These are phyloP conservation scores for Eimeria tenella DNA, from an alignment of 169 alveolate species.

Conservation along the genomic window DNA sequence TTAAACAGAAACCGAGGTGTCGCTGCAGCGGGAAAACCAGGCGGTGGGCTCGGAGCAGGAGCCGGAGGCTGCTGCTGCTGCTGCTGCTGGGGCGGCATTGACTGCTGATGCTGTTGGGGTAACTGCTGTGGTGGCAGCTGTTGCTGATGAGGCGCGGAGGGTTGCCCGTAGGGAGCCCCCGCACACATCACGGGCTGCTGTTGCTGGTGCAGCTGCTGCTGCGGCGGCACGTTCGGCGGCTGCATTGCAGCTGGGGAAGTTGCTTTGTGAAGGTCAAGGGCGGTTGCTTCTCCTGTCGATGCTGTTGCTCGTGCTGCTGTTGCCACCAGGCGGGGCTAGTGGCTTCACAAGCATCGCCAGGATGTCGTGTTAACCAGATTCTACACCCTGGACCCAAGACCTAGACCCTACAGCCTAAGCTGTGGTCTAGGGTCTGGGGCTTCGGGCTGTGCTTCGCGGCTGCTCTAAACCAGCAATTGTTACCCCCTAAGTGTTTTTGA, in stretches of 20 bases:
- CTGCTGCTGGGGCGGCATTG: not conserved
- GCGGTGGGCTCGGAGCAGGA: conserved; percentile 10
- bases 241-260: not conserved
- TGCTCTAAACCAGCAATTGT: too few relatives aligned
- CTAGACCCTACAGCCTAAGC: too few relatives aligned
- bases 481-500: too few relatives aligned
- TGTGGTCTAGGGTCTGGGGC: too few relatives aligned
- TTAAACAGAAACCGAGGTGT: not conserved
- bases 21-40: conserved; percentile 21
- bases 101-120: not conserved
- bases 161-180: too few relatives aligned
- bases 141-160: not conserved
- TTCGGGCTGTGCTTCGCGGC: too few relatives aligned
- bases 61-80: not conserved
- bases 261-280: not conserved
- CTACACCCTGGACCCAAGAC: too few relatives aligned
- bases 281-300: not conserved
- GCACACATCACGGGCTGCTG: too few relatives aligned
- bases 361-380: not conserved
- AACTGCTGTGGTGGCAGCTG: not conserved
- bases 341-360: not conserved
- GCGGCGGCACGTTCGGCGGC: not conserved
- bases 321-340: not conserved
- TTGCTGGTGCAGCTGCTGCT: too few relatives aligned
- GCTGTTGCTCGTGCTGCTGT: not conserved